Base-by-base conservation (phyloP, 2,329 filamentous ascomycete genomes). In the Fusarium papillatum region DNA sequence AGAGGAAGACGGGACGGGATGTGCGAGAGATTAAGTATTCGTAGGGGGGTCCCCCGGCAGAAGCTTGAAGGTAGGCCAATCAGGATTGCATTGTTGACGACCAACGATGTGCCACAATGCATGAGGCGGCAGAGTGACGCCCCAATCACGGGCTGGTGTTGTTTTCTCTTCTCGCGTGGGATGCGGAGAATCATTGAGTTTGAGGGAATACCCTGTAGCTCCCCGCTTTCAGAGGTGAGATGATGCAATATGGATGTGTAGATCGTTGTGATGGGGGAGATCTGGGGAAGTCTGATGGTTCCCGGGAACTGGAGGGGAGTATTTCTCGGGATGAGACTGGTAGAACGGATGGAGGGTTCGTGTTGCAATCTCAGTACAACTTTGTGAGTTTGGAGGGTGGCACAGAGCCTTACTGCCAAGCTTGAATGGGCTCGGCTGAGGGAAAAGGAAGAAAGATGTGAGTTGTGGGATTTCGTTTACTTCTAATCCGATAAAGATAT, bases 71-170 rank as follows among this genome's bases (percentile, higher is more conserved):
- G 7, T 16, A 48, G 6, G 16, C 53, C 53, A 66, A 66, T 66
- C 29, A 48, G n/a, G 29, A 17, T 19, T 61, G 64, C 38, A 36
- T 26, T 17, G n/a, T n/a, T 9, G 14, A 29, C 39, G 17, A 50
- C 41, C 36, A 39, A 65, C 50, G 7, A 65, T 34, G n/a, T 50
- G 31, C 48, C 53, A 41, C 41, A 34, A 22, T 66, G 63, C 63
- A 65, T 39, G 34, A 57, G 17, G 11, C 14, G 9, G 29, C 38
- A 36, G 34, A 22, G 14, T 13, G 3, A 13, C 9, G 24, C 31
- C 22, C 63, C 63, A 66, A 66, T 66, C 63, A 59, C 22, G 26
- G 50, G 19, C 50, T 31, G 19, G 50, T 34, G 17, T 55, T 55
- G 50, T 55, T 55, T 55, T 13, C 50, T 55, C 50, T 55, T 55